Evolutionary conservation across 139 green algal species (phyloP), one percentile per base, ranked within the genome.

Genomic region (Chlamydomonas schloesseri): DNA sequence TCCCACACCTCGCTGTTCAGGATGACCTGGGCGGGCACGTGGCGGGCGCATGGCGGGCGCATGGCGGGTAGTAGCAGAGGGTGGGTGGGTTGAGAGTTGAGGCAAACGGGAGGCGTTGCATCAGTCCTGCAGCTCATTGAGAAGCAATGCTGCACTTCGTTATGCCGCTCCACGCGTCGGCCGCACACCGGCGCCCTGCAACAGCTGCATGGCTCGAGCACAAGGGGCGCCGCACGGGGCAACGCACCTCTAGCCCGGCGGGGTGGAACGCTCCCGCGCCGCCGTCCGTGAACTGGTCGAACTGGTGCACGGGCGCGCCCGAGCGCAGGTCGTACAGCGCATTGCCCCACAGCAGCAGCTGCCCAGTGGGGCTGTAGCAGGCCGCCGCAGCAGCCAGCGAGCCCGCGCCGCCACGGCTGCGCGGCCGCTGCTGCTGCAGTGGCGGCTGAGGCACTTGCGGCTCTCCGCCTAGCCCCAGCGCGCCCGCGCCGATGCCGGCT

Each of bases 1-100:
- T 97, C 95, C 95, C 95, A 97, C 28, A 95, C 90, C 87, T 97
- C 94, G 6, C 82, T 91, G 85, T 97, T 97, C 21, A 97, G 65
- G 29, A 97, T 92, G 13, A 93, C 89, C 78, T 84, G 64, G 4
- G 24, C 18, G 53, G 34, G 20, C 53, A 0, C 28, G 15, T 31
- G 29, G 70, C 33, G 64, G 37, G 26, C 2, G 64, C 4, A 37
- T 36, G 64, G n/a, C 4, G 64, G 64, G 26, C 2, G 64, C 4
- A 37, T 36, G 64, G n/a, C 4, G 64, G 64, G 26, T n/a, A n/a
- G n/a, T n/a, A n/a, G n/a, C n/a, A n/a, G 13, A 3, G 64, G 64
- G 11, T 29, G 64, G 64, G 14, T 70, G 64, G 26, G 26, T 14
- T 53, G 53, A 1, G 20, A 26, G n/a, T n/a, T n/a, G n/a, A n/a